Evolutionary conservation across 768 basidiomycete species (phyloP).

Genomic region (Serpula lacrymans): DNA sequence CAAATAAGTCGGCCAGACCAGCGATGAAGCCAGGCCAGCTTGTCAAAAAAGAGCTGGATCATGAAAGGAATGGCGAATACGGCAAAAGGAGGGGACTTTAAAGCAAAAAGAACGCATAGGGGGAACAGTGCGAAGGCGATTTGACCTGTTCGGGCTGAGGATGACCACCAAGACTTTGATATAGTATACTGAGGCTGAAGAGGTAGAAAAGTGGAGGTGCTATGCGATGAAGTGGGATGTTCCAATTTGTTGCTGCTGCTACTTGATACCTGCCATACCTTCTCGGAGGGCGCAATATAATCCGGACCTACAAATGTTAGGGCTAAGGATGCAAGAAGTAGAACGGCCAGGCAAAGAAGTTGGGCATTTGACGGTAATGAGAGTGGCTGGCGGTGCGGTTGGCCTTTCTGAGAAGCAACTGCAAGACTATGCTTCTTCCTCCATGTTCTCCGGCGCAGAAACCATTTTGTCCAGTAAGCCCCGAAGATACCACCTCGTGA

Average conservation of each 20-base stretch:
- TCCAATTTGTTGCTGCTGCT: constrained; percentile 11
- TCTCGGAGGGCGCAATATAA: constrained; percentile 53
- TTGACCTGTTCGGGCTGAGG: constrained; percentile 61
- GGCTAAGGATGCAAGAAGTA: constrained; percentile 41
- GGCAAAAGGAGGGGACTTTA: constrained; percentile 72
- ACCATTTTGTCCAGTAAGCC: constrained; percentile 57
- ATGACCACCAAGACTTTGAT: constrained; percentile 67
- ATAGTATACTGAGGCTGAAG: constrained; percentile 58
- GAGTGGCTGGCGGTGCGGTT: constrained; percentile 38
- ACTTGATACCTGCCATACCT: constrained; percentile 40
- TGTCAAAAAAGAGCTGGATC: constrained; percentile 71
- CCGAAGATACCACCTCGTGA: constrained; percentile 40
- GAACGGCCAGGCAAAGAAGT: constrained; percentile 44
- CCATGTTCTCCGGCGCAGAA: constrained; percentile 56
- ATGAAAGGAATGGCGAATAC: constrained; percentile 61
- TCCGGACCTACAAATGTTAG: constrained; percentile 63
- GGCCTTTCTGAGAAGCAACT: constrained; percentile 27
- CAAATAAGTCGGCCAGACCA: constrained; percentile 73
- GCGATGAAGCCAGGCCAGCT: constrained; percentile 66
- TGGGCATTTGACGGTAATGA: constrained; percentile 64
- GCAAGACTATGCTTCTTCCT: constrained; percentile 43
- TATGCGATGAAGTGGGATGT: constrained; percentile 14
- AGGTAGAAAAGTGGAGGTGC: constrained; percentile 31
- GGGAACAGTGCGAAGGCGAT: constrained; percentile 74
- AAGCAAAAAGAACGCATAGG: constrained; percentile 62